Evolutionary conservation across 768 basidiomycete species (phyloP), one percentile per base, ranked within the genome.

Genomic region (Melanogaster broomeanus): DNA sequence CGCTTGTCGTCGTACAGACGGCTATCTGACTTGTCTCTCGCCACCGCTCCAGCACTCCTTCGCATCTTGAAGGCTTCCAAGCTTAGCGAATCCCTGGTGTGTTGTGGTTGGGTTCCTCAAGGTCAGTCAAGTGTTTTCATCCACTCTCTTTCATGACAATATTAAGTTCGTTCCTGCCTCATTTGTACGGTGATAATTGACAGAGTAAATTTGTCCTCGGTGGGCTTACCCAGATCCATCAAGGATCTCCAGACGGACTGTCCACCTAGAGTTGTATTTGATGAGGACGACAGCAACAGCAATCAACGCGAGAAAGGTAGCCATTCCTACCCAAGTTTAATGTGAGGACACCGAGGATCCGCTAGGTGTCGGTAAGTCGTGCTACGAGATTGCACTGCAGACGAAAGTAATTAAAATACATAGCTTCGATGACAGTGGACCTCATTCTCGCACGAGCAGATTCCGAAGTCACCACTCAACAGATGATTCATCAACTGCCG

Each of bases 221-320:
- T 53, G 90, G 85, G 93, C 82, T n/a, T 99, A 96, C 87, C 97
- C 0, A 97, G 96, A 3, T 93, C 94, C 62, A 98, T 97, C 7
- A 90, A 90, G 52, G 89, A 92, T 24, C 74, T 97, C n/a, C 95
- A 99, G 70, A 90, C n/a, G n/a, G n/a, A n/a, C 90, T 7, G 73
- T 98, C 6, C 91, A 33, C 96, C 97, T 1, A 96, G 96, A 54
- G 93, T 98, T 18, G 90, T 99, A 2, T 92, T 97, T 59, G 92
- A 94, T 53, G 79, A 84, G 42, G 65, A 76, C 43, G 70, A 76
- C 45, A 69, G 66, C 31, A 57, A 80, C 69, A 69, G 70, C 40
- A 73, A 67, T 21, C 84, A 82, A 49, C 76, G 77, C 19, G 67
- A 64, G 25, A 76, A 69, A 47, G 72, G 69, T 4, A 87, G 84